Base-by-base conservation (phyloP, 2,329 filamentous ascomycete genomes). In the Diplodia corticola region DNA sequence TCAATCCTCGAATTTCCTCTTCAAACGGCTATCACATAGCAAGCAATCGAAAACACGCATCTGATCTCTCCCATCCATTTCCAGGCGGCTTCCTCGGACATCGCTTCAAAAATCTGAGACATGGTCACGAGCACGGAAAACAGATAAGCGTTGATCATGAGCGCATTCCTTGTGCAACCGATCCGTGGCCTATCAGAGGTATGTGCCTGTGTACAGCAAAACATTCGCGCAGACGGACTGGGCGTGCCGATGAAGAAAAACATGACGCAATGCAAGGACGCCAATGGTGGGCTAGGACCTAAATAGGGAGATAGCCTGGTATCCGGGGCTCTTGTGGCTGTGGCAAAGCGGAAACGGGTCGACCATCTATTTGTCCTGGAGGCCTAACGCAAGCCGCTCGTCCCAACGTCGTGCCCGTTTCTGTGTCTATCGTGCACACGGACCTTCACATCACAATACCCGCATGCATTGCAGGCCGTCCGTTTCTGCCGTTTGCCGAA, bases 71-170 rank as follows among this genome's bases (percentile, higher is more conserved):
- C 40, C 24, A 54, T 30, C 24, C 26, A 13, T 24, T 49, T 49
- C 26, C 26, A n/a, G 26, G 13, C 13, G 3, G 15, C 22, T 15
- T 48, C 30, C 17, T 22, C 4, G 20, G 20, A 24, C 57, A 28
- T 12, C 22, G 4, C 40, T 35, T 46, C 4, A 9, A 17, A 49
- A 49, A 1, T 24, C n/a, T 61, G 28, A 61, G 57, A 61, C 57
- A 49, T 20, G 44, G 57, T 61, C 57, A 61, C 44, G 28, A 61
- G 57, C 46, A 44, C 57, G 17, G 26, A 13, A 30, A 26, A n/a
- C 9, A 35, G 57, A 46, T 61, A 60, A 60, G 40, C 55, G 17
- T 46, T 50, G 57, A 28, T 61, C 57, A 61, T 61, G 57, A 35
- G 57, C 28, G 15, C 44, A 20, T 49, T 49, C 44, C 26, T 5